These are phyloP conservation scores for Karstenula rhodostoma DNA, from an alignment of 2,329 filamentous ascomycete species.

Conservation along the genomic window DNA sequence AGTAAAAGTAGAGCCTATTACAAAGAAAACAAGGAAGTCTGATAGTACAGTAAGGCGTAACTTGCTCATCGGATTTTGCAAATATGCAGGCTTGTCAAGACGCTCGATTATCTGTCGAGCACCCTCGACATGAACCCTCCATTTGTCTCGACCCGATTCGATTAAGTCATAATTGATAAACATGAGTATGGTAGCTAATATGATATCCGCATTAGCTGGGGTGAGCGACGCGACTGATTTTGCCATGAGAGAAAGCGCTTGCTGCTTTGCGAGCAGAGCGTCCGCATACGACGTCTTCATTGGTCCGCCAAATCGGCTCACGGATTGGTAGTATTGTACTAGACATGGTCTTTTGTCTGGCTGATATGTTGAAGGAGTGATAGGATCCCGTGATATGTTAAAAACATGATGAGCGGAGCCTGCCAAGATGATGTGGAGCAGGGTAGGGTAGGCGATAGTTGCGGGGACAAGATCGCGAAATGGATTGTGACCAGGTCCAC, in stretches of 20 bases:
- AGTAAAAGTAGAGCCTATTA: constrained; percentile 45
- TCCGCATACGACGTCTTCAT: constrained; percentile 44
- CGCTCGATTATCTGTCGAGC: constrained; percentile 57
- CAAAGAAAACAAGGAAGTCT: constrained; percentile 47
- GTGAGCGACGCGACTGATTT: constrained; percentile 40
- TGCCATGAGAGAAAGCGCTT: constrained; percentile 55
- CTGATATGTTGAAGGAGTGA: constrained; percentile 44
- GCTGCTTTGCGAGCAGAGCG: constrained; percentile 58
- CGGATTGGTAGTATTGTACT: constrained; percentile 44
- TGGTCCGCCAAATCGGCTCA: constrained; percentile 50
- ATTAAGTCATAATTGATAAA: constrained; percentile 61
- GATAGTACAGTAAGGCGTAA: constrained; percentile 45
- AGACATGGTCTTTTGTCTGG: constrained; percentile 41
- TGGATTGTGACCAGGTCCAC: constrained; percentile 53
- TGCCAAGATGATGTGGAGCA: constrained; percentile 57
- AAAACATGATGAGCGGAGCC: constrained; percentile 59
- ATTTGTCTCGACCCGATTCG: constrained; percentile 60
- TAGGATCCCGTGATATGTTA: constrained; percentile 48
- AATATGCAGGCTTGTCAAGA: constrained; percentile 41
- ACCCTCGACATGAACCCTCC: constrained; percentile 61
- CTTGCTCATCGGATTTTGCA: constrained; percentile 41
- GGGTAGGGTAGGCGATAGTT: constrained; percentile 54
- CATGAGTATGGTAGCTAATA: constrained; percentile 57
- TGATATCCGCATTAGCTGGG: constrained; percentile 49
- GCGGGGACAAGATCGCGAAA: constrained; percentile 59